Evolutionary conservation across 1,284 basidiomycete genomes (phyloP), one percentile per base, ranked within the genome.

Genomic region (Trametes hirsuta): DNA sequence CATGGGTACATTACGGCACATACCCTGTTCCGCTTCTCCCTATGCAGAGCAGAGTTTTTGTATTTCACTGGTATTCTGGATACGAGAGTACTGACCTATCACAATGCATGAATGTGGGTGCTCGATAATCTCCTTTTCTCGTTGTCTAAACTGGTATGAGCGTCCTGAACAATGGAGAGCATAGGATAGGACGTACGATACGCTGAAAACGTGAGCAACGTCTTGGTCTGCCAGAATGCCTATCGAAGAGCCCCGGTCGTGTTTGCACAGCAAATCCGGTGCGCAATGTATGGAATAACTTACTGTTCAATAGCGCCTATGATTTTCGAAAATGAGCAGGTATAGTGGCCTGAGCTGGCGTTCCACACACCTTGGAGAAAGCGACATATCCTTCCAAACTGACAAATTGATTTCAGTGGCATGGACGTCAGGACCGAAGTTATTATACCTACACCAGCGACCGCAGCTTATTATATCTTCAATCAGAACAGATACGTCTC

Each of bases 21-120:
- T 69, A 88, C 87, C 88, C 87, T 0, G 88, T 91, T 2, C 89
- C 89, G 65, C 88, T 90, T 39, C 89, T 77, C 0, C 64, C 64
- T 61, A 35, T 22, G 18, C 12, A 9, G 4, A 8, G 4, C 11
- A 6, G 15, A 30, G 25, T 39, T 24, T 35, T 1, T 10, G 10
- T 37, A 8, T 2, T 0, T 49, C 18, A 4, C 21, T 9, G 18
- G 12, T 3, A 1, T 25, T 9, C 10, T n/a, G 4, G 3, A 6
- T 21, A 11, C 15, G 15, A 34, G 21, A 8, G 11, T 12, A 36
- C 55, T 11, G 47, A 64, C 88, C 89, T 2, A 90, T 67, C 15
- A 91, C 88, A 69, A 85, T 89, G 59, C 86, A 88, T 0, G 88
- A 89, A 0, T 76, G 72, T 0, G 74, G 72, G 66, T 89, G 79